Evolutionary conservation across 495 filamentous ascomycete species (phyloP).

Genomic region (Tuber melanosporum): DNA sequence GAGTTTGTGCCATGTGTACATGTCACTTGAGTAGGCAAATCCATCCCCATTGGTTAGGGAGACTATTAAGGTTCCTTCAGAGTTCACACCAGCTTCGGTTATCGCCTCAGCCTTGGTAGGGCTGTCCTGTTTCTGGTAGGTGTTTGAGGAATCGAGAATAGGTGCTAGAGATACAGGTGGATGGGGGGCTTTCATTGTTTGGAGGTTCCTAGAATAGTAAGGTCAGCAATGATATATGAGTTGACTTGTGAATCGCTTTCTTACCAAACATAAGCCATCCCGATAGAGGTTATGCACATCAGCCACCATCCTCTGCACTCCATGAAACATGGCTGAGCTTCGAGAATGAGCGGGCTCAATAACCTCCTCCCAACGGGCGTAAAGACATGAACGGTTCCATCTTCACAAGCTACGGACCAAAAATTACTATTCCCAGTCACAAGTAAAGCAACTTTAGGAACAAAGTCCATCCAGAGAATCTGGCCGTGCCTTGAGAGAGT

Average conservation of each 20-base stretch:
- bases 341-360: slow-evolving; percentile 73
- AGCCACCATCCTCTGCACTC: slow-evolving; percentile 86
- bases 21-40: slow-evolving; percentile 70
- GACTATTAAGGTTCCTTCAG: slow-evolving; percentile 71
- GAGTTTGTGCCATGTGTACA: slow-evolving; percentile 91
- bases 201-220: slow-evolving; percentile 53
- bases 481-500: slow-evolving; percentile 76
- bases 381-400: slow-evolving; percentile 89
- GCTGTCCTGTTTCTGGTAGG: slow-evolving; percentile 58
- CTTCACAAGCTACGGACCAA: slow-evolving; percentile 89
- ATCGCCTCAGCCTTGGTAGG: slow-evolving; percentile 81
- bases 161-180: slow-evolving; percentile 87
- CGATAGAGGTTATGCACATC: slow-evolving; percentile 78
- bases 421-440: slow-evolving; percentile 82
- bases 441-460: slow-evolving; percentile 74
- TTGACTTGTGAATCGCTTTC: neutral
- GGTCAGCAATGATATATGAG: slow-evolving; percentile 11
- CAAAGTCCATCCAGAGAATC: slow-evolving; percentile 84
- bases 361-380: slow-evolving; percentile 86
- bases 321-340: slow-evolving; percentile 87
- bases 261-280: slow-evolving; percentile 81
- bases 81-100: slow-evolving; percentile 85
- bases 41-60: slow-evolving; percentile 90
- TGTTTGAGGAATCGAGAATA: slow-evolving; percentile 72
- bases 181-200: slow-evolving; percentile 74